phyloP scores from a whole-genome alignment of 176 grass and related monocot species.

The Phyllostachys edulis region DNA sequence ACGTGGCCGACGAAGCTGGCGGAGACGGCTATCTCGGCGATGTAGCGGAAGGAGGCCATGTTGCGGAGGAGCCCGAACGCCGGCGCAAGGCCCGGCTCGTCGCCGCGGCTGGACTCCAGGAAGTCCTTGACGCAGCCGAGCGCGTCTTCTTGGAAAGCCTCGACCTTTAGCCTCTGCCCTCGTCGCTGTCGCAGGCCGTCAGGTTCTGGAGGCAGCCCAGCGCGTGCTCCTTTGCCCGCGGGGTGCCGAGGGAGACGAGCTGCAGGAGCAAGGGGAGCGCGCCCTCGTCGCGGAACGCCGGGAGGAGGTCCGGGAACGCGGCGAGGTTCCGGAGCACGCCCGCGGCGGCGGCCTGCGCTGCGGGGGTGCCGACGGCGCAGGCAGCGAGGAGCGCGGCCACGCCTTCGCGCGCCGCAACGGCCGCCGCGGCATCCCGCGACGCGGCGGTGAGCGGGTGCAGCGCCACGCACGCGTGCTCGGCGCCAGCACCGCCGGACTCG shows the following conservation, averaged over 20 bases:
- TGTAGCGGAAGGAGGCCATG: constrained; percentile 68
- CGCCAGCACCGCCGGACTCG: constrained; percentile 33
- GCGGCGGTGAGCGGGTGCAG: constrained; percentile 54
- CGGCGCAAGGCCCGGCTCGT: constrained; percentile 51
- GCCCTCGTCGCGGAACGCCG: constrained; percentile 61
- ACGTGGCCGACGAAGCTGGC: constrained; percentile 45
- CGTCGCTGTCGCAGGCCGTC: constrained; percentile 50
- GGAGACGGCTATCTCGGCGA: constrained; percentile 60
- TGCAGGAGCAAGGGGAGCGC: constrained; percentile 54
- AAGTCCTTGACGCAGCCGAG: constrained; percentile 71
- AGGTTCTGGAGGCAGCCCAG: constrained; percentile 72
- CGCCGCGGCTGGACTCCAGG: constrained; percentile 43
- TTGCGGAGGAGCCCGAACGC: constrained; percentile 72
- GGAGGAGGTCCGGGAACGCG: constrained; percentile 46
- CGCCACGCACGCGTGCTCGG: constrained; percentile 51
- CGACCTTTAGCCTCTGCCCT: constrained; percentile 57
- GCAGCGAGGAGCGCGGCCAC: constrained; percentile 67
- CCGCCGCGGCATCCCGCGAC: constrained; percentile 48
- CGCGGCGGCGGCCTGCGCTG: constrained; percentile 64
- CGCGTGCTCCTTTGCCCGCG: constrained; percentile 62
- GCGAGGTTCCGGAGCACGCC: constrained; percentile 70
- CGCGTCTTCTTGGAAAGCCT: constrained; percentile 72
- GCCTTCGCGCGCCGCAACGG: constrained; percentile 57
- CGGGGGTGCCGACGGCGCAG: constrained; percentile 54
- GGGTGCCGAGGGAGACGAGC: constrained; percentile 58